phyloP scores from a whole-genome alignment of 345 rosid genomes.

The Boechera divaricarpa region DNA sequence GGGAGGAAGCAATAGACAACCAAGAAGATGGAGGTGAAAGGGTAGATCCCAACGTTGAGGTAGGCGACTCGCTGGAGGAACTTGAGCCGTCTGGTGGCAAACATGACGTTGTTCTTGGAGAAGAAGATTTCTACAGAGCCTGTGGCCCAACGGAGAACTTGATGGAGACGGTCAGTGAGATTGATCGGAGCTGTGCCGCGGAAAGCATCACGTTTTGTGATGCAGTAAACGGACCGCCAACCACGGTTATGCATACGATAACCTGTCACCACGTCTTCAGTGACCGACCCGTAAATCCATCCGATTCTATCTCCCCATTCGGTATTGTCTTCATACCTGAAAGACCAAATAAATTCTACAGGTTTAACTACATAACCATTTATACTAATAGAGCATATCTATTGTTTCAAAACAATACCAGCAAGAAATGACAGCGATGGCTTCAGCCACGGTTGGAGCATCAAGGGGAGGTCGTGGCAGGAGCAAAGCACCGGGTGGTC shows the following conservation, averaged over 20 bases:
- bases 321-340: constrained; percentile 81
- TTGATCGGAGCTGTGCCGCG: constrained; percentile 94
- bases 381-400: neutral
- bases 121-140: constrained; percentile 94
- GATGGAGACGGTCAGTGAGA: constrained; percentile 90
- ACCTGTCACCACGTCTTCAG: constrained; percentile 86
- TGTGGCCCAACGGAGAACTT: constrained; percentile 94
- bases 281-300: constrained; percentile 73
- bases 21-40: constrained; percentile 82
- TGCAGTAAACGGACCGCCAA: constrained; percentile 88
- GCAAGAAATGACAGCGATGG: constrained; percentile 93
- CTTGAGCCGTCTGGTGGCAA: constrained; percentile 71
- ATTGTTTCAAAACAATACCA: constrained; percentile 49
- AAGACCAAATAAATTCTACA: neutral
- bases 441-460: constrained; percentile 98
- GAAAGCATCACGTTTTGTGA: constrained; percentile 90
- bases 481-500: constrained; percentile 91
- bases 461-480: constrained; percentile 81
- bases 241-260: constrained; percentile 98
- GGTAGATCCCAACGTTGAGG: constrained; percentile 87
- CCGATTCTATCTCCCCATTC: constrained; percentile 92
- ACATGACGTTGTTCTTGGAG: constrained; percentile 78
- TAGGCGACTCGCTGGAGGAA: constrained; percentile 87
- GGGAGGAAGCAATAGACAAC: constrained; percentile 87
- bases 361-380: neutral